phyloP scores from a whole-genome alignment of 306 rosid genomes.

The Pterocarpus macrocarpus region DNA sequence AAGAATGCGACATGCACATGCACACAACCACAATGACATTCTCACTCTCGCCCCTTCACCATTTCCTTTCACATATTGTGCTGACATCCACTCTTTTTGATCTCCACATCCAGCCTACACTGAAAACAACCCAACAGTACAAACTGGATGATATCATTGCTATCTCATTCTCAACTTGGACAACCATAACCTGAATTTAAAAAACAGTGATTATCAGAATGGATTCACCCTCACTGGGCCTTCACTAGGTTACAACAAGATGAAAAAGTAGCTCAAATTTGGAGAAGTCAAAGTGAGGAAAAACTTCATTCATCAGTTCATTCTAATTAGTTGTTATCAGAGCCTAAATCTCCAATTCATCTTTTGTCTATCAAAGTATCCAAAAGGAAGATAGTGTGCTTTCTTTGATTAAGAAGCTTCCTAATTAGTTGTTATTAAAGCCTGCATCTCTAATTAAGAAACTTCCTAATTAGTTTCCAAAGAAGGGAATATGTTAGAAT shows the following conservation, averaged over 20 bases:
- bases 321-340: neutral
- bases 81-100: slow-evolving; percentile 28
- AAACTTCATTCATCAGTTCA: slow-evolving; percentile 3
- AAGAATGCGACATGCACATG: slow-evolving; percentile 57
- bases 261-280: slow-evolving; percentile 11
- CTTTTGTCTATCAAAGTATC: neutral
- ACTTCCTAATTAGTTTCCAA: neutral
- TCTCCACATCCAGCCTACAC: slow-evolving; percentile 54
- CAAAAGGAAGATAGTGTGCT: neutral
- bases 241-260: slow-evolving; percentile 36
- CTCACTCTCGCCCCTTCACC: slow-evolving; percentile 29
- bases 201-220: slow-evolving; percentile 21
- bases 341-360: neutral
- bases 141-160: slow-evolving; percentile 34
- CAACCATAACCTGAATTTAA: slow-evolving; percentile 40
- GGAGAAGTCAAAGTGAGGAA: slow-evolving; percentile 42
- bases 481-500: neutral
- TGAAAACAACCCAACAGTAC: slow-evolving; percentile 62
- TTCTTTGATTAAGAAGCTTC: slow-evolving; percentile 17
- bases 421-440: neutral
- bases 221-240: slow-evolving; percentile 43
- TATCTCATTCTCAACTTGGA: slow-evolving; percentile 50
- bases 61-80: slow-evolving; percentile 2
- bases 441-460: neutral
- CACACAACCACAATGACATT: slow-evolving; percentile 29